Conservation (phyloP, 2,329 filamentous ascomycete genomes). For the Aspergillus alliaceus region DNA sequence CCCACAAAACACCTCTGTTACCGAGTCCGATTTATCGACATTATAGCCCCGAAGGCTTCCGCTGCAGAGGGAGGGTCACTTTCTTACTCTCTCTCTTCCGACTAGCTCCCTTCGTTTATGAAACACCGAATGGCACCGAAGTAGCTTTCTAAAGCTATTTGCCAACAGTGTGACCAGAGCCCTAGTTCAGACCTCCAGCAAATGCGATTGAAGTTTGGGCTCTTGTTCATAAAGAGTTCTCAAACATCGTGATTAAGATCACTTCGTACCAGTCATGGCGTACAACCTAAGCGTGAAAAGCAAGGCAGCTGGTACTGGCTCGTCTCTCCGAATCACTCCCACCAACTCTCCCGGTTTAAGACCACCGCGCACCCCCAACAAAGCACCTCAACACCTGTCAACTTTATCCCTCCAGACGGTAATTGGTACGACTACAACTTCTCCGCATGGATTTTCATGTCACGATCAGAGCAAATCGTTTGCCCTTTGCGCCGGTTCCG, state of each 20-base stretch:
- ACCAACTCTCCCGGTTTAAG: constrained; percentile 71
- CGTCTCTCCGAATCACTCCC: constrained; percentile 66
- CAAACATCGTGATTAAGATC: constrained; percentile 22
- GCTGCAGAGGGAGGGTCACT: background rate
- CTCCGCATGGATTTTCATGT: constrained; percentile 82
- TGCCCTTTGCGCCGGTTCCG: constrained; percentile 88
- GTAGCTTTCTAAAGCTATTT: background rate
- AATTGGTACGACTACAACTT: constrained; percentile 84
- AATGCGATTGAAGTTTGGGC: constrained; percentile 25
- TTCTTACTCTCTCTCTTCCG: constrained; percentile 3
- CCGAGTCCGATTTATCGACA: background rate
- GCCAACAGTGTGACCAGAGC: background rate
- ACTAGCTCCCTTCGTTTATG: background rate
- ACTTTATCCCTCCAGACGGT: constrained; percentile 75
- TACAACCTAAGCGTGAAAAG: constrained; percentile 35
- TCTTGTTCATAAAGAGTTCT: constrained; percentile 23
- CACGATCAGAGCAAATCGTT: constrained; percentile 70
- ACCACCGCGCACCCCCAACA: constrained; percentile 64
- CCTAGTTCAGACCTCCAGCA: constrained; percentile 9
- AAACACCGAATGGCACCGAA: background rate
- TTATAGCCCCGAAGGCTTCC: background rate
- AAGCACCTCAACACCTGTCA: constrained; percentile 43
- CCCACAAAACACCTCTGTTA: constrained; percentile 7
- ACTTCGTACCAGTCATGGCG: constrained; percentile 33
- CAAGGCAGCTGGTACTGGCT: constrained; percentile 33